Conservation (phyloP, 2,329 filamentous ascomycete genomes). For the Colletotrichum sp. region DNA sequence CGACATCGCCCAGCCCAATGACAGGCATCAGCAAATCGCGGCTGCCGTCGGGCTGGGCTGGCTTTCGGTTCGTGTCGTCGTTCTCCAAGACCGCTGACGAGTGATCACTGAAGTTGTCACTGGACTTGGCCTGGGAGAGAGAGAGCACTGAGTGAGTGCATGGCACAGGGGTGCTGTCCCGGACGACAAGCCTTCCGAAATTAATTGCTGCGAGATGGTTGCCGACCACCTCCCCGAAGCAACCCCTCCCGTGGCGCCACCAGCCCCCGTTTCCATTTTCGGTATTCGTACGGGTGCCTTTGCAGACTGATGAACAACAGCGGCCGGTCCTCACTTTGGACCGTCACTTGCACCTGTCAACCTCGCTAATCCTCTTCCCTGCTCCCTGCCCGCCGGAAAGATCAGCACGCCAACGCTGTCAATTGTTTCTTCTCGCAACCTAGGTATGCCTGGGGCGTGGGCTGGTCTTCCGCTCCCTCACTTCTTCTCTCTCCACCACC, state of each 20-base stretch:
- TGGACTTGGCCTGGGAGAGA: background rate
- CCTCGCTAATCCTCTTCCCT: background rate
- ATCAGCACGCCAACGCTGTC: slow-evolving; percentile 13
- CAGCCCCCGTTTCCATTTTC: background rate
- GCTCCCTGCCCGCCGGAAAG: background rate
- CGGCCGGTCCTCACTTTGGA: background rate
- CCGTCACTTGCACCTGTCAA: background rate
- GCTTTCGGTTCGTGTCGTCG: background rate
- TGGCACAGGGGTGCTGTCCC: background rate
- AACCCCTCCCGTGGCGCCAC: background rate
- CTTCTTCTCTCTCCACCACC: background rate
- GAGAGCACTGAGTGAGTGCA: background rate
- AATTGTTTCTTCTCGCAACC: background rate
- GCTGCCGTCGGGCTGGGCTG: background rate
- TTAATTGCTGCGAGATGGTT: slow-evolving; percentile 16
- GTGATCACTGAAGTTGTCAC: background rate
- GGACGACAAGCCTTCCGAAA: slow-evolving; percentile 17
- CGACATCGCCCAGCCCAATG: background rate
- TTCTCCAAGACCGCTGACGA: background rate
- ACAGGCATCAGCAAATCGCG: background rate
- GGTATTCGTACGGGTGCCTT: background rate
- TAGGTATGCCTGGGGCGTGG: background rate
- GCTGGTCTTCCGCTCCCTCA: background rate
- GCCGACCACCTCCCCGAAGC: slow-evolving; percentile 6
- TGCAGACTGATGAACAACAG: background rate